These are phyloP conservation scores for Saccharomyces paradoxus DNA, from an alignment of 805 yeast species.

Conservation along the genomic window DNA sequence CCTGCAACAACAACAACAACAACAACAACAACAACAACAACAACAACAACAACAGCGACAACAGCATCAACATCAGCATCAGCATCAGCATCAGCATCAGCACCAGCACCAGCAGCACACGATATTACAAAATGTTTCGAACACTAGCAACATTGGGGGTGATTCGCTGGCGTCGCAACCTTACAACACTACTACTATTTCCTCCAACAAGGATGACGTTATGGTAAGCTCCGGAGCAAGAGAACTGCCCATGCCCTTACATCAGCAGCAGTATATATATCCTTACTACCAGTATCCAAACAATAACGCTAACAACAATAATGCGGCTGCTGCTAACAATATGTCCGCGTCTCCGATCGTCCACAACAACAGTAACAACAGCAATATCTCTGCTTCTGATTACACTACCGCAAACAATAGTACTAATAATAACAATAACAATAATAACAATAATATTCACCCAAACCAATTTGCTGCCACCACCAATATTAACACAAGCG, in stretches of 20 bases:
- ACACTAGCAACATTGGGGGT: not conserved
- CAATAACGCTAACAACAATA: conserved; percentile 6
- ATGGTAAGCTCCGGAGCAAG: not conserved
- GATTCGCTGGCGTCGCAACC: not conserved
- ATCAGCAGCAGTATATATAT: not conserved
- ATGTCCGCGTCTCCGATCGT: not conserved
- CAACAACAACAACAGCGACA: too few relatives aligned
- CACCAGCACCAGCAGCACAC: conserved; percentile 2
- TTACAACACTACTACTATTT: not conserved
- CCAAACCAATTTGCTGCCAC: not conserved
- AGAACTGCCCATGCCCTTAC: not conserved
- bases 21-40: not conserved
- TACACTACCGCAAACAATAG: conserved; percentile 6
- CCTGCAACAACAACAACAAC: conserved; percentile 4
- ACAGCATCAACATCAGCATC: not conserved
- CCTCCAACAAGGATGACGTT: not conserved
- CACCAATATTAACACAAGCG: conserved; percentile 1
- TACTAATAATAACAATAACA: conserved; percentile 1
- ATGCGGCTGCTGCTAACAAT: conserved; percentile 5
- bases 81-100: conserved; percentile 1
- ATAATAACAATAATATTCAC: conserved; percentile 3
- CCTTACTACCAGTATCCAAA: not conserved
- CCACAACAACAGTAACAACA: conserved; percentile 1
- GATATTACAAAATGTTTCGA: not conserved
- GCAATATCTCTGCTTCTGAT: conserved; percentile 2